Base-by-base conservation (phyloP, 192 early-diverging fungal genomes). In the Coemansia sp. region DNA sequence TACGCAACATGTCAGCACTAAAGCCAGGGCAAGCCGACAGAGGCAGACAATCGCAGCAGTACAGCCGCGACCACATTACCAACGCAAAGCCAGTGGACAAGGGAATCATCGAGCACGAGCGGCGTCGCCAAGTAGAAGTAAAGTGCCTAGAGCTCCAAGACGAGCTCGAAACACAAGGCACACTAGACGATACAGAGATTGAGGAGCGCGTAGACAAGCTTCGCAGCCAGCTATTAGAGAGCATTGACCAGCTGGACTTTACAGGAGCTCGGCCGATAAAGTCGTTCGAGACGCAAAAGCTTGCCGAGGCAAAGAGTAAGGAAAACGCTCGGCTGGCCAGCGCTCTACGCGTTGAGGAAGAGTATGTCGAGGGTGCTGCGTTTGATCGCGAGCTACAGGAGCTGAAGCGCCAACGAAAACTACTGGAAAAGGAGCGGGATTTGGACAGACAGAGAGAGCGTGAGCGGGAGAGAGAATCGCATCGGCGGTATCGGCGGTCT, bases 111-210 rank as follows among this genome's bases (percentile, higher is more conserved):
- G 76, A 87, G 32, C 97, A 99, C 62, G 92, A 97, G 60, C 87
- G 85, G 28, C 95, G 96, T 77, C 88, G 97, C 10, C 86, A 92
- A 66, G 79, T 97, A 3, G 97, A 99, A 67, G 80, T 99, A 43
- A 88, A 90, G 60, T 96, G 94, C 73, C 76, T 96, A 35, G 81
- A 86, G 75, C 80, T 97, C n/a, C 86, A 87, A 74, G 87, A 93
- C 49, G 68, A 91, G 66, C 87, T 97, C 14, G 95, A 95, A 63
- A 91, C 88, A 14, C 74, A 92, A 46, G 91, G 90, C 49, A 13
- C 10, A 9, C 85, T 88, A 19, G 28, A 49, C 38, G 91, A 93
- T 23, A 89, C 86, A 0, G 89, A 89, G 19, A 78, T 95, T 35
- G 92, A 92, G 55, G 66, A 70, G 21, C 78, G 87, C 61, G 89